Percentiles rank a stretch among this genome's conserved stretches.
These are phyloP conservation scores for Polygonum maritimum DNA, from an alignment of 148 eudicot species.

Conservation along the genomic window DNA sequence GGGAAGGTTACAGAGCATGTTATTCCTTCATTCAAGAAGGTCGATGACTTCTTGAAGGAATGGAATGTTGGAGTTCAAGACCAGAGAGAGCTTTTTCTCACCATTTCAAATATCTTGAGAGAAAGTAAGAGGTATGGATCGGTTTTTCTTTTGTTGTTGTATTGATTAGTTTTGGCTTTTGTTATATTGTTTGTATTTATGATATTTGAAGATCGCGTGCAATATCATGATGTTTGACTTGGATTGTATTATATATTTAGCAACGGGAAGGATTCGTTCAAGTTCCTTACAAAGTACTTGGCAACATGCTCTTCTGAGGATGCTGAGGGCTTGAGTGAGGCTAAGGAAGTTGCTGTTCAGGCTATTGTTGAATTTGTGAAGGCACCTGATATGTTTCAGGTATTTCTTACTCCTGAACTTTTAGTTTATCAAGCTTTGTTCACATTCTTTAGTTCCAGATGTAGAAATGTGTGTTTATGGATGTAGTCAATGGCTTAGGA, in stretches of 20 bases:
- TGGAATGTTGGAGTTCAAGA: conserved; percentile 80
- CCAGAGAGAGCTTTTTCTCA: conserved; percentile 61
- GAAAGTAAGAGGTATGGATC: conserved; percentile 61
- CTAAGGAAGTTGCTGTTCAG: conserved; percentile 72
- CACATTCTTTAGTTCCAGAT: background rate
- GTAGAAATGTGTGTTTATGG: background rate
- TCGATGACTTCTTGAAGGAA: conserved; percentile 77
- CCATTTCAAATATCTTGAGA: conserved; percentile 61
- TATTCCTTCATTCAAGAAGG: conserved; percentile 64
- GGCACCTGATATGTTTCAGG: conserved; percentile 95
- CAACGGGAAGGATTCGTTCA: conserved; percentile 69
- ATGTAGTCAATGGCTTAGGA: background rate
- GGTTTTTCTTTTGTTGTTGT: background rate
- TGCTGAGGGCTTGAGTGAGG: conserved; percentile 46
- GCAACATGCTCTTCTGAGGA: conserved; percentile 75
- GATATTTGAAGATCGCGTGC: background rate
- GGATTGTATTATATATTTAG: conserved; percentile 30
- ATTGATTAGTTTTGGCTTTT: background rate
- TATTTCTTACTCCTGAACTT: conserved; percentile 19
- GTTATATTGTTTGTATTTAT: background rate
- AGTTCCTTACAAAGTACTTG: conserved; percentile 62
- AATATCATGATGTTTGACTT: conserved; percentile 1
- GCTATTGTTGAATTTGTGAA: conserved; percentile 72
- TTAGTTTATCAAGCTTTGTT: background rate
- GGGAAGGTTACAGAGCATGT: conserved; percentile 78